A percentile compares a stretch with the other conserved stretches of the same genome.
Conservation (phyloP, 1,284 basidiomycete species). For the Heterobasidion irregulare region DNA sequence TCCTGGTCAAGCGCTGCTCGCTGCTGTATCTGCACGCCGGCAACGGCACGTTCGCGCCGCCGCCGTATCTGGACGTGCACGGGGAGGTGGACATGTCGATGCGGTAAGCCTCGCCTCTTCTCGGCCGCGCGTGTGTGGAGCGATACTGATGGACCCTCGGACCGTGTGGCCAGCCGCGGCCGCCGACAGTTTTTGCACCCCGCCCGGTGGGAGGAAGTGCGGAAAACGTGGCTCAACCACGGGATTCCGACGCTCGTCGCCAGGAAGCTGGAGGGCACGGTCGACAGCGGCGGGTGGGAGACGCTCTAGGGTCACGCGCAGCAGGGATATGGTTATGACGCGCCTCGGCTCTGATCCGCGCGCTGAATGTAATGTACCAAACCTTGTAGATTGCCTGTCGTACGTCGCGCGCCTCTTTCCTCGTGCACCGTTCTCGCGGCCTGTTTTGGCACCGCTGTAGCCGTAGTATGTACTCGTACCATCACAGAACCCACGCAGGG, state of each 20-base stretch:
- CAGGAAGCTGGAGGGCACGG: constrained; percentile 78
- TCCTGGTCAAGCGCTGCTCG: constrained; percentile 90
- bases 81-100: constrained; percentile 92
- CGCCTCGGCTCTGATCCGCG: no score
- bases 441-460: neutral
- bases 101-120: constrained; percentile 47
- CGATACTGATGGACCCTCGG: neutral
- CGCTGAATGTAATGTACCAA: neutral
- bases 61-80: constrained; percentile 92
- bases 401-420: neutral
- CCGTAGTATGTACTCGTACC: neutral
- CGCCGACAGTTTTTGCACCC: constrained; percentile 84
- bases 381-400: neutral
- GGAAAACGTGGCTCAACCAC: constrained; percentile 86
- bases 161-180: constrained; percentile 50
- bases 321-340: no score
- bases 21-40: constrained; percentile 87
- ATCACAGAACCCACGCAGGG: no score
- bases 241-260: constrained; percentile 88
- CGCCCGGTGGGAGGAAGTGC: constrained; percentile 87
- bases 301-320: constrained; percentile 48
- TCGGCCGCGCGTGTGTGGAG: neutral
- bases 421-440: neutral
- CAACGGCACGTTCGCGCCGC: constrained; percentile 82
- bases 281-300: constrained; percentile 93